Conservation (phyloP, 2,329 filamentous ascomycete species). For the Scolecobasidium constrictum region DNA sequence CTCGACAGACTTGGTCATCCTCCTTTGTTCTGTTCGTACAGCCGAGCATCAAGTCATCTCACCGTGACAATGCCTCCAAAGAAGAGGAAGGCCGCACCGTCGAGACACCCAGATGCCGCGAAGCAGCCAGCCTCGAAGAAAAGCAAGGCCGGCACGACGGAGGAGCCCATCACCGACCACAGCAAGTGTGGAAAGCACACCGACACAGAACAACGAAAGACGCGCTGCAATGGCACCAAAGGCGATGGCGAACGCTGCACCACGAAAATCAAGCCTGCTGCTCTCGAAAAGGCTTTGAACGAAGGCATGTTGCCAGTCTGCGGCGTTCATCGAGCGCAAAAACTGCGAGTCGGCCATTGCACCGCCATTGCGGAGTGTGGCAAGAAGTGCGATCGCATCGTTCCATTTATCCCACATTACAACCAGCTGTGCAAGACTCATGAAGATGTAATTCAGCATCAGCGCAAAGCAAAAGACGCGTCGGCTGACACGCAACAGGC, state of each 20-base stretch:
- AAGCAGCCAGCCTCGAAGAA: slow-evolving; percentile 12
- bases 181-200: background rate
- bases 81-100: background rate
- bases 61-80: background rate
- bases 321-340: background rate
- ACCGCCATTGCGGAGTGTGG: background rate
- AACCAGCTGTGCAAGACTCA: background rate
- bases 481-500: too few relatives aligned
- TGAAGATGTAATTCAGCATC: slow-evolving; percentile 12
- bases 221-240: background rate
- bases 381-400: background rate
- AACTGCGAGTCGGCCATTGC: background rate
- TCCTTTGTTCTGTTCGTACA: too few relatives aligned
- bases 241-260: background rate
- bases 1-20: too few relatives aligned
- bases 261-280: background rate
- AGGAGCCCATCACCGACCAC: background rate
- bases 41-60: too few relatives aligned
- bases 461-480: too few relatives aligned
- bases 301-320: background rate
- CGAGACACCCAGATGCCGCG: too few relatives aligned
- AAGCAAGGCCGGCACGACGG: background rate
- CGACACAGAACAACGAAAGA: background rate
- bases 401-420: background rate
- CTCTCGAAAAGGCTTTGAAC: background rate